Conservation (phyloP, 2,329 filamentous ascomycete genomes). For the Pseudopithomyces maydicus region DNA sequence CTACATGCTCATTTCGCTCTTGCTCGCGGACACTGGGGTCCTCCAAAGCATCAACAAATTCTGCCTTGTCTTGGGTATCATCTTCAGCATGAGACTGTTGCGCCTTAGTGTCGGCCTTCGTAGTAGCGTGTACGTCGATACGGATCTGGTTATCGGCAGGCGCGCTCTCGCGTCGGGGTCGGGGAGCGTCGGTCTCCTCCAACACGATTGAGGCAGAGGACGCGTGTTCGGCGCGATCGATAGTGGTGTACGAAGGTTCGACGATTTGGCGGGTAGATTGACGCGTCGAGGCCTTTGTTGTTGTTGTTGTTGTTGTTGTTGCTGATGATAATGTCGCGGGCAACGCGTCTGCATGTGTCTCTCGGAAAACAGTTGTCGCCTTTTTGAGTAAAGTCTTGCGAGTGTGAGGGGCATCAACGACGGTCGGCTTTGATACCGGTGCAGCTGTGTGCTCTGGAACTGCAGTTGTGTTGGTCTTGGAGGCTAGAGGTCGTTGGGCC, state of each 20-base stretch:
- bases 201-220: slow-evolving; percentile 19
- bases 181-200: background rate
- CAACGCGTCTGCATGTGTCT: slow-evolving; percentile 36
- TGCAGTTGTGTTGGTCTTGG: slow-evolving; percentile 26
- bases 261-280: slow-evolving; percentile 26
- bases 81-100: slow-evolving; percentile 13
- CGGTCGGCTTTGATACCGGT: slow-evolving; percentile 27
- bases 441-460: slow-evolving; percentile 21
- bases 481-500: slow-evolving; percentile 63
- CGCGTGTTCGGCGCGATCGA: slow-evolving; percentile 6
- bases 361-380: slow-evolving; percentile 60
- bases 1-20: slow-evolving; percentile 43
- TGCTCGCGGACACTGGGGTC: slow-evolving; percentile 42
- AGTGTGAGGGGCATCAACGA: slow-evolving; percentile 40
- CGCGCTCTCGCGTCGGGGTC: background rate
- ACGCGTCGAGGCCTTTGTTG: slow-evolving; percentile 26
- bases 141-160: slow-evolving; percentile 1
- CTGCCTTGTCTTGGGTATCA: slow-evolving; percentile 34
- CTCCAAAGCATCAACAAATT: slow-evolving; percentile 46
- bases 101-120: slow-evolving; percentile 17
- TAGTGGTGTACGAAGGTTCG: slow-evolving; percentile 23
- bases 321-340: slow-evolving; percentile 18
- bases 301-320: no score
- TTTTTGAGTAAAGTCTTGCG: slow-evolving; percentile 59
- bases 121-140: slow-evolving; percentile 12